These are phyloP conservation scores for Tothia fuscella DNA, from an alignment of 2,329 filamentous ascomycete genomes.

Conservation along the genomic window DNA sequence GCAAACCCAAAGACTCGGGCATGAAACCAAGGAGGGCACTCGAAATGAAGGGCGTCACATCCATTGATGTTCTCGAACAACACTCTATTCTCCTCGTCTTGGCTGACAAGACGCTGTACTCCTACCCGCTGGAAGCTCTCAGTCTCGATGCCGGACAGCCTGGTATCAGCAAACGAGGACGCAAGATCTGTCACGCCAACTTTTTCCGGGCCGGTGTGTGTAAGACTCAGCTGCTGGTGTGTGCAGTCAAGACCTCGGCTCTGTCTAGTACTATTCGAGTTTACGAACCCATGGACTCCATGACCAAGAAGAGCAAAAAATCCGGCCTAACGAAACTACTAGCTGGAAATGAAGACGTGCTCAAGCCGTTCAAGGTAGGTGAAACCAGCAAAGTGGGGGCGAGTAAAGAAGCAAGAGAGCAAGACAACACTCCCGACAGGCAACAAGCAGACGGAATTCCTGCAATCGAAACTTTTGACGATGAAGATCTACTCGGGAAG, in stretches of 20 bases:
- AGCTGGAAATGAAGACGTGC: slow-evolving; percentile 79
- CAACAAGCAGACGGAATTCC: too few species aligned
- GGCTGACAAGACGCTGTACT: slow-evolving; percentile 84
- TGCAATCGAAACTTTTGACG: too few species aligned
- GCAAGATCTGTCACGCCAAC: slow-evolving; percentile 96
- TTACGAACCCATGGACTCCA: slow-evolving; percentile 93
- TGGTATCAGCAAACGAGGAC: slow-evolving; percentile 63
- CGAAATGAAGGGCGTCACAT: slow-evolving; percentile 77
- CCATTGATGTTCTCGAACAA: slow-evolving; percentile 92
- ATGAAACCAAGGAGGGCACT: slow-evolving; percentile 69
- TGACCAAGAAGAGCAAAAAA: slow-evolving; percentile 89
- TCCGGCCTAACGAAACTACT: slow-evolving; percentile 95
- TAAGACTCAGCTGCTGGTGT: slow-evolving; percentile 84
- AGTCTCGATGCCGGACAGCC: slow-evolving; percentile 42
- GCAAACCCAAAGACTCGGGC: slow-evolving; percentile 70
- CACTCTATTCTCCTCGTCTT: slow-evolving; percentile 85
- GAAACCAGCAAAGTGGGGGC: too few species aligned
- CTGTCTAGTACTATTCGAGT: slow-evolving; percentile 96
- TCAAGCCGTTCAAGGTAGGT: slow-evolving; percentile 76
- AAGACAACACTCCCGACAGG: too few species aligned
- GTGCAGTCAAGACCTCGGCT: slow-evolving; percentile 88
- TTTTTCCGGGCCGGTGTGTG: slow-evolving; percentile 98
- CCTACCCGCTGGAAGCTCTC: slow-evolving; percentile 76
- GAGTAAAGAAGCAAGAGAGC: too few species aligned
- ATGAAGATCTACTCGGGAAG: too few species aligned